Evolutionary conservation across 305 asterid species (phyloP).

Genomic region (Ilex paraguariensis): DNA sequence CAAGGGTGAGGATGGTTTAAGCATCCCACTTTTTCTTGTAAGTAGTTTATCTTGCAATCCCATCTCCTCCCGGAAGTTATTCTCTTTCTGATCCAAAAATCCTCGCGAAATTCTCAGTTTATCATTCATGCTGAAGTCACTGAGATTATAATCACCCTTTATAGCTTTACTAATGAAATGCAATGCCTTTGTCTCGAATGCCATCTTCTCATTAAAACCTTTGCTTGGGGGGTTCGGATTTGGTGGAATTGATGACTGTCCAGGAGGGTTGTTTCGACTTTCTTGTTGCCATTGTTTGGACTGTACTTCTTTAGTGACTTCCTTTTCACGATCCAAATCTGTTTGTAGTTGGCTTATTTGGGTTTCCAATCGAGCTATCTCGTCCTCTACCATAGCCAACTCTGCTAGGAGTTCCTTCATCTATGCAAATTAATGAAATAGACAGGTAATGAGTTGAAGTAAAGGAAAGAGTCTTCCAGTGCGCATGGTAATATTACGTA

Average conservation of each 20-base stretch:
- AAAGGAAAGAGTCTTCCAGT: too few species aligned
- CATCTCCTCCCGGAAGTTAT: constrained; percentile 25
- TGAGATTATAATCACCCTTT: constrained; percentile 61
- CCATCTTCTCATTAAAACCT: constrained; percentile 33
- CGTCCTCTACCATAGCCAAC: constrained; percentile 67
- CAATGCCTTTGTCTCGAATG: constrained; percentile 66
- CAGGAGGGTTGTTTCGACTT: constrained; percentile 7
- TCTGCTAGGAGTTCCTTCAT: constrained; percentile 68
- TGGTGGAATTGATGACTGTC: constrained; percentile 30
- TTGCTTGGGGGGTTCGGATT: constrained; percentile 18
- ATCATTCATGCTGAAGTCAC: constrained; percentile 39
- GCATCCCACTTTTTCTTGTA: constrained; percentile 33
- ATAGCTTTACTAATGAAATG: constrained; percentile 88
- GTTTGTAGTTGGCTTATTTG: constrained; percentile 58
- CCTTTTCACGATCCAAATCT: constrained; percentile 43
- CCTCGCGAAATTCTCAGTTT: constrained; percentile 26
- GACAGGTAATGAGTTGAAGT: not conserved
- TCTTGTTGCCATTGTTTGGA: constrained; percentile 29
- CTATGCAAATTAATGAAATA: constrained; percentile 20
- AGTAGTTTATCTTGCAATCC: constrained; percentile 27
- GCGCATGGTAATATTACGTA: too few species aligned
- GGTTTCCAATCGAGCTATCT: constrained; percentile 57
- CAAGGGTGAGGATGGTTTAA: constrained; percentile 52
- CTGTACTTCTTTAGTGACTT: constrained; percentile 15
- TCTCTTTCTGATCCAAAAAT: constrained; percentile 28